Evolutionary conservation across 805 yeast species (phyloP), one percentile per base, ranked within the genome.

Genomic region (Yarrowia bubula): DNA sequence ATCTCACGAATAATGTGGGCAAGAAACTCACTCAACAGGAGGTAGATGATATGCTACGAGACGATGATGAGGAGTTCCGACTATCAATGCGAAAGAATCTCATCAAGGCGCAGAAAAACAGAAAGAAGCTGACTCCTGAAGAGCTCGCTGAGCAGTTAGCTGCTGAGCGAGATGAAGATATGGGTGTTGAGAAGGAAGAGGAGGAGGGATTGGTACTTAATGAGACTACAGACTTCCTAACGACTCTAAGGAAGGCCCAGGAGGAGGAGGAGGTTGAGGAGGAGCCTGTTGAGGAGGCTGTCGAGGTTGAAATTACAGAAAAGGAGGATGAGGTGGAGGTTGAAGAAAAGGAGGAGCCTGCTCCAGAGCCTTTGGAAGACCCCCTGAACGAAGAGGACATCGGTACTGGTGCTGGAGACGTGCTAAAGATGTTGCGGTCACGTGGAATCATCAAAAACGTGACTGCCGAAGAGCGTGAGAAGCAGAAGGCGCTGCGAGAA

Each of bases 211-310:
- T 79, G 28, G 74, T 78, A 0, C 72, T 81, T 28, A 82, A 82
- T 68, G 82, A 78, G 28, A 82, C 82, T 1, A 72, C 73, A 33
- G 83, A 79, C 37, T 80, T 81, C 66, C 69, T 80, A 51, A 73
- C 71, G 6, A 31, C 66, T 3, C 43, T 71, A 32, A 65, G 65
- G 47, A 66, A 65, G 37, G 66, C 60, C 1, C 66, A 65, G 22
- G 33, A 31, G 39, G 64, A 55, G 14, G 66, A 63, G 3, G 64
- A 50, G 33, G 47, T 18, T 15, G 58, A 48, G 35, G 32, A 38
- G 8, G 28, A 55, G 8, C 18, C 37, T 31, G 10, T 6, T 15
- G n/a, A 43, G 13, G 35, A 55, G n/a, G 2, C 37, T 39, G n/a
- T 47, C 10, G 48, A 39, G 38, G 47, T 15, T 4, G 62, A 55